Evolutionary conservation across 108 stramenopile genomes (phyloP), one percentile per base, ranked within the genome.

Genomic region (Nitzschia sp.): DNA sequence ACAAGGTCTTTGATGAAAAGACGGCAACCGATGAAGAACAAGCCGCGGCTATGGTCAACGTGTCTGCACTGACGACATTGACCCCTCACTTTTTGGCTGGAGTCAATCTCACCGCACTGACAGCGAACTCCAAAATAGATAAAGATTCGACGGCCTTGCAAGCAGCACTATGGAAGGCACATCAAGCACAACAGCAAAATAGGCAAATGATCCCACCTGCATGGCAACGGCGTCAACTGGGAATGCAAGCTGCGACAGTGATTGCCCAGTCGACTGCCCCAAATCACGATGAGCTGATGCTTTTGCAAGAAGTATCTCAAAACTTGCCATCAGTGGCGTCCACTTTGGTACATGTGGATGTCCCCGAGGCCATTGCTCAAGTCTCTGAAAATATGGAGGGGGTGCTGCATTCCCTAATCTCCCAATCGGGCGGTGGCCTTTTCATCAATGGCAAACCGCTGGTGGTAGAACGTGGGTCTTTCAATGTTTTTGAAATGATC

Each of bases 401-500:
- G 24, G 23, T 74, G 33, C 70, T 82, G 68, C 78, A 81, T 9
- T 65, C 72, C 46, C 45, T 78, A 15, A 69, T 82, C 29, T 51
- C 71, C 38, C 60, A 73, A 34, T 57, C 70, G 18, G 81, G 75
- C 26, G 90, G 85, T 35, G 75, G 79, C 18, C 66, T 92, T 24
- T 87, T 74, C 33, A 77, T 95, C 42, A 95, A 95, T 63, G 83
- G 86, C 15, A 85, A 86, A 36, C 49, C 60, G 34, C 71, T 91
- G 0, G 47, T 71, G 19, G 71, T 92, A 15, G 87, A 87, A 36
- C 84, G 90, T 1, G 84, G 89, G 29, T 83, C 83, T 25, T 95
- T 95, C 76, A 95, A 95, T 66, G 75, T 95, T 0, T 95, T 93
- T 83, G 86, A 91, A 64, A 30, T 95, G 47, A 68, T 95, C 18